Base-by-base conservation (phyloP, 2,329 filamentous ascomycete genomes). In the Pseudogymnoascus verrucosus region DNA sequence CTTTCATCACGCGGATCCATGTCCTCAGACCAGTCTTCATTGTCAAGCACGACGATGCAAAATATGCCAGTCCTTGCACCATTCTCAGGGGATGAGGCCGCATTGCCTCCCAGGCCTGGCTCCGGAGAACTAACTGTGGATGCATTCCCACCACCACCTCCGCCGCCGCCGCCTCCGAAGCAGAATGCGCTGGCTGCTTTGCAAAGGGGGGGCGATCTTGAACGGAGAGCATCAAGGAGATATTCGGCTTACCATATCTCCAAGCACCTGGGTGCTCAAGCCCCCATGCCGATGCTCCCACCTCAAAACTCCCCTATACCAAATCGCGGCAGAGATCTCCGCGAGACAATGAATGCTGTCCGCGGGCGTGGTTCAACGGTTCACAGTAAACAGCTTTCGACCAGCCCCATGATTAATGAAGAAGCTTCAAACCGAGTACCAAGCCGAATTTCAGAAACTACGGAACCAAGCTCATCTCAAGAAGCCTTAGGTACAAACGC, bases 221-320 rank as follows among this genome's bases (percentile, higher is more conserved):
- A 99, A 76, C 85, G 95, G 72, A 84, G 95, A 73, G 95, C 95
- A 0, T 99, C 95, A 12, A 84, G 93, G 69, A 83, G 95, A 71
- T 99, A 98, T 74, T 98, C 95, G 1, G 90, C 92, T 62, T 99
- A 98, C 74, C 95, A 99, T 72, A 96, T 99, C 69, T 91, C 91
- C 54, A 98, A 97, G 73, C 92, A 96, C 71, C 80, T 98, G 1
- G 93, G 93, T 10, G 84, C 87, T 75, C 91, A 90, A 19, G 88
- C 98, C 14, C 91, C 93, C 5, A 89, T 96, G 75, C 83, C 97
- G 21, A 88, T 96, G 72, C 84, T 98, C 19, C 92, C 93, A 26
- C 81, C 90, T 28, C 91, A 96, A 72, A 91, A 88, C 66, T 88
- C 89, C 3, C 91, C 90, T 1, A 83, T 93, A 67, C 93, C 93